Base-by-base conservation (phyloP, 164 flowering plant genomes). In the Piper betle region DNA sequence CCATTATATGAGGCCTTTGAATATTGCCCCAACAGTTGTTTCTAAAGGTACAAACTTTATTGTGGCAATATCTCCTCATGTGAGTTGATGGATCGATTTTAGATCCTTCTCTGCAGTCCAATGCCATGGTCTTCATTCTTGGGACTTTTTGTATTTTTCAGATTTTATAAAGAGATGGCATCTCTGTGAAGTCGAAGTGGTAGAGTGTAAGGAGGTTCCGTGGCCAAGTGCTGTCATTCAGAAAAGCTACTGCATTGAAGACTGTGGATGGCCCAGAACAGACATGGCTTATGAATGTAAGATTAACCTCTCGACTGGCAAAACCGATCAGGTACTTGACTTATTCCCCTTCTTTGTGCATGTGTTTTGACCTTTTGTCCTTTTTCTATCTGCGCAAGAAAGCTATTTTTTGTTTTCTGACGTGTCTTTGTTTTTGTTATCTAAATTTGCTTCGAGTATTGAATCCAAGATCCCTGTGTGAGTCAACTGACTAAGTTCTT, bases 1-100 rank as follows among this genome's bases (percentile, higher is more conserved):
- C 60, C 96, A 92, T 66, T 89, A 85, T 71, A 92, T 92, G 98
- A 89, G 91, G 55, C 96, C 96, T 11, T 63, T 79, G 57, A 85
- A 82, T 65, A 66, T 77, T 13, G 96, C 98, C 59, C 98, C 98
- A 52, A 81, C 90, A 69, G 73, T 92, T 65, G 66, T 89, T 60
- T 85, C 96, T 33, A 76, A 78, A 82, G 98, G 98, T 88, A 74
- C 11, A 65, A 39, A 11, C 17, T 39, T 46, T 5, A 15, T 1
- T 46, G 7, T 15, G 15, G 50, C 50, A 46, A 6, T 46, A 46
- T 46, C 15, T 12, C 15, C 15, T 46, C 15, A 12, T 46, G 50
- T 46, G 15, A 46, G 50, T 46, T 42, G 50, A 46, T 54, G 57
- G 57, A 17, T 54, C 25, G 16, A 5, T 53, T 16, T 53, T 5